Base-by-base conservation (phyloP, 345 rosid genomes). In the Balakata baccata region DNA sequence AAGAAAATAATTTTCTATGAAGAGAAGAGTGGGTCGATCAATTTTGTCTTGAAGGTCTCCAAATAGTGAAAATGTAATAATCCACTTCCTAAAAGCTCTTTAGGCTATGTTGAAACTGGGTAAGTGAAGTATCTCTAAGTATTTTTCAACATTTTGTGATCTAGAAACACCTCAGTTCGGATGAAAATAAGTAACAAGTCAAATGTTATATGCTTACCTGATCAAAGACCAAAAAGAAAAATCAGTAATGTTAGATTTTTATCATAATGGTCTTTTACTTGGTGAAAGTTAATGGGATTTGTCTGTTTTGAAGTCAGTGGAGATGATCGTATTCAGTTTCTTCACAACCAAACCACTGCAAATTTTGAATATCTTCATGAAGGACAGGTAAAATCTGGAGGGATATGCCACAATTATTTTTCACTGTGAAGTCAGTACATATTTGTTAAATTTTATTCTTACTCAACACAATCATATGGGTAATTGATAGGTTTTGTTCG, bases 321-420 rank as follows among this genome's bases (percentile, higher is more conserved):
- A 87, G 98, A 89, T 83, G 98, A 93, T 57, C 92, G 94, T 11
- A 66, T 83, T 79, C 90, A 84, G 74, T 93, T 91, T 88, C 97
- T 93, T 86, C 98, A 93, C 78, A 93, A 93, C 84, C 97, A 93
- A 82, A 93, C 83, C 51, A 93, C 98, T 34, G 98, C 97, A 70
- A 75, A 93, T 83, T 93, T 93, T 77, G 97, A 91, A 85, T 60
- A 74, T 81, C 97, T 93, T 72, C 76, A 2, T 67, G 89, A 89
- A 84, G 98, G 98, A 74, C 84, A 91, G 85, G 98, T 89, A 68
- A 72, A 72, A 64, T 66, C 58, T 47, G 51, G 39, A 53, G 52
- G 47, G 46, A 54, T 17, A 38, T 63, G 16, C 43, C 14, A n/a
- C 11, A 46, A 25, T 50, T 45, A 37, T 20, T 38, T 56, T 66